These are phyloP conservation scores for Cubamyces sp. DNA, from an alignment of 768 basidiomycete genomes.

Conservation along the genomic window DNA sequence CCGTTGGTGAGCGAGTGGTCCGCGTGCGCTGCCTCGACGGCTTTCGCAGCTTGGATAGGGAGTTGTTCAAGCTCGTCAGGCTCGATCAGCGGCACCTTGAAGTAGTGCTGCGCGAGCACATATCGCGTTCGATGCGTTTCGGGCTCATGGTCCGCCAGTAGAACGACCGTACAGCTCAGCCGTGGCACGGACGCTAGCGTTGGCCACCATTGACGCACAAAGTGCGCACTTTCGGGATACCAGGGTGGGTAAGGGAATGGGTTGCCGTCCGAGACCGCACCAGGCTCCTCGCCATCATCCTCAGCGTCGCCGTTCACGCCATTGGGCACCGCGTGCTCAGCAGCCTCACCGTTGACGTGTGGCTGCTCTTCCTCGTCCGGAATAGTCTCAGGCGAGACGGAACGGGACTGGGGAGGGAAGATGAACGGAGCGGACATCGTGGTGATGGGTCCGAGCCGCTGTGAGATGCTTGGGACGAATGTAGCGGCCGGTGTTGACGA, in stretches of 20 bases:
- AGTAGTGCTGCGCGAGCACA: conserved; percentile 77
- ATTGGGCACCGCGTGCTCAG: neutral
- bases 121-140: conserved; percentile 61
- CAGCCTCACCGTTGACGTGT: neutral
- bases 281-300: neutral
- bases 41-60: conserved; percentile 8
- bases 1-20: neutral
- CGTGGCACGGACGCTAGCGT: conserved; percentile 63
- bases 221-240: conserved; percentile 77
- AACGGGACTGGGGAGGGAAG: conserved; percentile 25
- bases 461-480: conserved; percentile 32
- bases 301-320: neutral
- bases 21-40: conserved; percentile 10
- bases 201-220: conserved; percentile 84
- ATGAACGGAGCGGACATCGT: conserved; percentile 31
- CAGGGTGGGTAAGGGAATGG: conserved; percentile 70
- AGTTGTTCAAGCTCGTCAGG: conserved; percentile 16
- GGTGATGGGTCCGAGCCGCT: conserved; percentile 27
- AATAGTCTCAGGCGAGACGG: conserved; percentile 4
- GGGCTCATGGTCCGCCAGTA: conserved; percentile 66
- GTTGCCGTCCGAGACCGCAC: conserved; percentile 41
- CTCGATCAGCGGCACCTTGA: conserved; percentile 60
- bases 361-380: neutral
- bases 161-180: conserved; percentile 72
- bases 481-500: conserved; percentile 18